Evolutionary conservation across 2,329 filamentous ascomycete species (phyloP).

Genomic region (Xylaria sp.): DNA sequence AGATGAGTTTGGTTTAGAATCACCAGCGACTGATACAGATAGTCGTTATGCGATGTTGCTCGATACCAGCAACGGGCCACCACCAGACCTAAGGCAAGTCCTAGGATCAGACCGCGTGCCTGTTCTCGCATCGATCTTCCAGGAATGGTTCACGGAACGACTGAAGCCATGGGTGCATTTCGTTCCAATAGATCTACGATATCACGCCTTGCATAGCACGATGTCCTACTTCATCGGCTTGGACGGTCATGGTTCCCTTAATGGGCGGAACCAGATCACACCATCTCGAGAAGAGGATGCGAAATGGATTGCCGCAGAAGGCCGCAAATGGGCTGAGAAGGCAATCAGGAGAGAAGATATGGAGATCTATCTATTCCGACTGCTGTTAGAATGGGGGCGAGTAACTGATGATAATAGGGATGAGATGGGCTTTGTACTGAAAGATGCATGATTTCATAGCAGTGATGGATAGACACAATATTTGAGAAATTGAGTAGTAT

Average conservation of each 20-base stretch:
- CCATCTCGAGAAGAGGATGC: slow-evolving; percentile 48
- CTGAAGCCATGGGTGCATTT: slow-evolving; percentile 75
- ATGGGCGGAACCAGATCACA: slow-evolving; percentile 44
- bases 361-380: slow-evolving; percentile 73
- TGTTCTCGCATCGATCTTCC: slow-evolving; percentile 66
- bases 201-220: slow-evolving; percentile 68
- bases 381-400: slow-evolving; percentile 72
- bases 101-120: slow-evolving; percentile 63
- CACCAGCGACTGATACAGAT: slow-evolving; percentile 55
- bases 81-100: slow-evolving; percentile 53
- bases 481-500: background rate
- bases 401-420: slow-evolving; percentile 58
- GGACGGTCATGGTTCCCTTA: slow-evolving; percentile 38
- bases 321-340: slow-evolving; percentile 58
- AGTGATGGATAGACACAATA: background rate
- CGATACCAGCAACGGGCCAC: slow-evolving; percentile 65
- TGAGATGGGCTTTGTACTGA: slow-evolving; percentile 36
- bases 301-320: slow-evolving; percentile 60
- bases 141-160: slow-evolving; percentile 73
- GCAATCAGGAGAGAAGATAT: slow-evolving; percentile 67
- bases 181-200: slow-evolving; percentile 67
- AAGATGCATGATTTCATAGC: background rate
- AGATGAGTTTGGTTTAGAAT: slow-evolving; percentile 45
- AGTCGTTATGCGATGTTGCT: slow-evolving; percentile 68
- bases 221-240: slow-evolving; percentile 68